Conservation (phyloP, 1,139 yeast genomes). For the Meyerozyma carpophila region DNA sequence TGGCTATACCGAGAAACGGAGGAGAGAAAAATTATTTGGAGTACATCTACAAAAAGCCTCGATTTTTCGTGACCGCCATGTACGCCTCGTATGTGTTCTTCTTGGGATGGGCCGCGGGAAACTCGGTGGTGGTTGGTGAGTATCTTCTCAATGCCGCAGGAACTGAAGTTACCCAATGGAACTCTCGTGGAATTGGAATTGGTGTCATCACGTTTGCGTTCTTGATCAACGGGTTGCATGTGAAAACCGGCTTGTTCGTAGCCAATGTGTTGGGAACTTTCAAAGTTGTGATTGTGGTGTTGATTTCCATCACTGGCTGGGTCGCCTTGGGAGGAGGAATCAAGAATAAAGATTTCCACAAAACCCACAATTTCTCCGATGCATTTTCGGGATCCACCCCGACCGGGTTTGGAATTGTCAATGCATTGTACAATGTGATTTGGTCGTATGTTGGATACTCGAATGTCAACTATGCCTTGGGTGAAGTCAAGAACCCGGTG, state of each 20-base stretch:
- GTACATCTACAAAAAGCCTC: conserved; percentile 64
- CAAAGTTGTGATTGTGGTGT: conserved; percentile 61
- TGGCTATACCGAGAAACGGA: conserved; percentile 80
- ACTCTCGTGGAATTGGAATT: conserved; percentile 68
- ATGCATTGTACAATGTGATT: conserved; percentile 72
- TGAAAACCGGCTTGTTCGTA: conserved; percentile 60
- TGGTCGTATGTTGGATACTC: conserved; percentile 77
- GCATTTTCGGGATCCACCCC: conserved; percentile 58
- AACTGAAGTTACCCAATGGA: conserved; percentile 64
- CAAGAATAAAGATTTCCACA: conserved; percentile 40
- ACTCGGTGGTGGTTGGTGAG: conserved; percentile 49
- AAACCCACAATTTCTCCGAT: conserved; percentile 55
- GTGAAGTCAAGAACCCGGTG: conserved; percentile 60
- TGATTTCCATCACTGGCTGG: conserved; percentile 75
- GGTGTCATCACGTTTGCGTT: conserved; percentile 73
- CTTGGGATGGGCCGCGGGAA: conserved; percentile 84
- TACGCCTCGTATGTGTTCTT: conserved; percentile 72
- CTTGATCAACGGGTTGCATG: conserved; percentile 55
- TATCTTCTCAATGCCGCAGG: conserved; percentile 65
- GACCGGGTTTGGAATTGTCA: conserved; percentile 72
- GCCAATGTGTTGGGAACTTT: conserved; percentile 69
- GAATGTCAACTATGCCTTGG: conserved; percentile 77
- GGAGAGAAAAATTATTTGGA: conserved; percentile 85
- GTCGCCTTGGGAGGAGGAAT: conserved; percentile 73
- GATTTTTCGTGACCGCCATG: conserved; percentile 65